phyloP scores from a whole-genome alignment of 2,329 filamentous ascomycete genomes.

The Rasamsonia emersonii region DNA sequence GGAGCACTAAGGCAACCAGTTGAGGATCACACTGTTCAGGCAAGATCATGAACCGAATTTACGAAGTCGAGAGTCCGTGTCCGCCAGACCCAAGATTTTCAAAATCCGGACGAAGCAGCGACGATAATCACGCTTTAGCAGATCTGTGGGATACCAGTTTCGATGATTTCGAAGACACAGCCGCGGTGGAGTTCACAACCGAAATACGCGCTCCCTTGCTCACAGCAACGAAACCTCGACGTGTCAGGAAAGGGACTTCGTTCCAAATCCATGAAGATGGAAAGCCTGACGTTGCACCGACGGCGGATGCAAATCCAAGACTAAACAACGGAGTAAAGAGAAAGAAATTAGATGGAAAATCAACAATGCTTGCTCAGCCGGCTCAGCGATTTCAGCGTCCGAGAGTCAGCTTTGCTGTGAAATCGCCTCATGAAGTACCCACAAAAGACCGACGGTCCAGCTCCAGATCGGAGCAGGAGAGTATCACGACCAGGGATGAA shows the following conservation, averaged over 20 bases:
- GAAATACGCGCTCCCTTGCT: slow-evolving; percentile 25
- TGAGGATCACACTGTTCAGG: too few relatives aligned
- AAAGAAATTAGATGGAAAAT: slow-evolving; percentile 15
- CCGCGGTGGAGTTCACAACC: slow-evolving; percentile 33
- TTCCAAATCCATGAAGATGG: slow-evolving; percentile 34
- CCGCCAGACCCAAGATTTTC: slow-evolving; percentile 18
- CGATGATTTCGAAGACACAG: slow-evolving; percentile 25
- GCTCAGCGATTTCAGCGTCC: slow-evolving; percentile 30
- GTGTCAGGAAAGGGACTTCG: slow-evolving; percentile 17
- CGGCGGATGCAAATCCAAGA: slow-evolving; percentile 6
- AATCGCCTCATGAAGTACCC: slow-evolving; percentile 11
- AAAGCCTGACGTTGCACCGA: slow-evolving; percentile 9
- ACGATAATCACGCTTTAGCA: slow-evolving; percentile 13
- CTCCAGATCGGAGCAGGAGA: slow-evolving; percentile 2
- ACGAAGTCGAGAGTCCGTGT: slow-evolving; percentile 25
- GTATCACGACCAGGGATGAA: slow-evolving; percentile 2
- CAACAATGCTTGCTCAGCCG: slow-evolving; percentile 31
- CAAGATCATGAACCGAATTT: slow-evolving; percentile 19
- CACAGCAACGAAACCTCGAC: slow-evolving; percentile 20
- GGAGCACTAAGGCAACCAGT: too few relatives aligned
- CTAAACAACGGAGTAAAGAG: slow-evolving; percentile 10
- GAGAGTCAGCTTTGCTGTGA: slow-evolving; percentile 20
- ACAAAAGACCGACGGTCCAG: slow-evolving; percentile 7
- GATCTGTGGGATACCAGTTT: slow-evolving; percentile 19
- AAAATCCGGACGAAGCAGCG: slow-evolving; percentile 11